Conservation (phyloP, 768 basidiomycete species). For the Lactarius indigo region DNA sequence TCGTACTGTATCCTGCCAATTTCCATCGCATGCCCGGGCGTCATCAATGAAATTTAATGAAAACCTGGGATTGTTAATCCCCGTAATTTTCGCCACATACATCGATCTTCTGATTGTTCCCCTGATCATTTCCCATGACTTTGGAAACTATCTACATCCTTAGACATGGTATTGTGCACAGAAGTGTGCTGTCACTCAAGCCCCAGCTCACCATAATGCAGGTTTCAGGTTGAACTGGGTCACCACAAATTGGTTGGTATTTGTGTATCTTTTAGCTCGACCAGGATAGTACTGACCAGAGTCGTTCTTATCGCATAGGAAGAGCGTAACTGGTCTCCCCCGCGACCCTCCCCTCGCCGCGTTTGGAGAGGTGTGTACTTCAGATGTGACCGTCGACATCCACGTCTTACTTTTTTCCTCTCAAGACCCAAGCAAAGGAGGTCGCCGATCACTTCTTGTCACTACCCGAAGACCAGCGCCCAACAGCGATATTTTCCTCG, state of each 20-base stretch:
- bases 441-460: slow-evolving; percentile 60
- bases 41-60: neutral
- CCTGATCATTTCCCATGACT: slow-evolving; percentile 32
- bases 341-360: slow-evolving; percentile 73
- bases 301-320: slow-evolving; percentile 39
- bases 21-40: neutral
- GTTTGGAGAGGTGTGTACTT: slow-evolving; percentile 57
- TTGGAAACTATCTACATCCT: slow-evolving; percentile 65
- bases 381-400: neutral
- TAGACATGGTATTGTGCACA: slow-evolving; percentile 51
- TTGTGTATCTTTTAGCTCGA: too few relatives aligned
- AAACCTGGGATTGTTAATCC: neutral
- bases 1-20: neutral
- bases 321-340: slow-evolving; percentile 60
- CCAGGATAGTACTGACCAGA: neutral
- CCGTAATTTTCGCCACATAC: neutral
- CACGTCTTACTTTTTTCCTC: neutral
- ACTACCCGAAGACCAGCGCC: slow-evolving; percentile 61
- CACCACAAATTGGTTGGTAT: slow-evolving; percentile 55
- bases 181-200: neutral
- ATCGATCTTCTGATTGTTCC: neutral
- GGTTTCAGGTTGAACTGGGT: slow-evolving; percentile 79
- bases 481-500: slow-evolving; percentile 79
- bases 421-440: slow-evolving; percentile 68
- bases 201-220: slow-evolving; percentile 31